Conservation (phyloP, 2,329 filamentous ascomycete species). For the Teratosphaeria zuluensis region DNA sequence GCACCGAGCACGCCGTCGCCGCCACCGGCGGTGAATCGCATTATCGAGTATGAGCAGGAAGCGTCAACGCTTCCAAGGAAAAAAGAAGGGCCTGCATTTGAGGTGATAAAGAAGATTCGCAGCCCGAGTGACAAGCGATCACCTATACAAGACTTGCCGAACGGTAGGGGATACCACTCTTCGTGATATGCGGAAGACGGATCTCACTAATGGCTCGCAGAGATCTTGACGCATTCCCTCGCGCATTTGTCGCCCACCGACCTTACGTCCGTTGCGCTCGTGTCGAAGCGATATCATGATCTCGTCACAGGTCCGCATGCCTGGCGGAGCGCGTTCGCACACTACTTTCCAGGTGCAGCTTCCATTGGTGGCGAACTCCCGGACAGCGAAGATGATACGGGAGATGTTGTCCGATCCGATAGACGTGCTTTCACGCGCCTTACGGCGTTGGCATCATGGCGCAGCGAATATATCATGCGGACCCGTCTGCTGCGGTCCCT, state of each 20-base stretch:
- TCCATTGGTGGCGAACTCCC: conserved; percentile 33
- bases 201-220: conserved; percentile 38
- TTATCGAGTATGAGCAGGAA: conserved; percentile 46
- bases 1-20: conserved; percentile 15
- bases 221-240: conserved; percentile 82
- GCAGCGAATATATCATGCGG: conserved; percentile 86
- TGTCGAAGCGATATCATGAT: conserved; percentile 77
- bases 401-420: conserved; percentile 57
- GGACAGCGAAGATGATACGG: conserved; percentile 37
- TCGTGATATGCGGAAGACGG: neutral
- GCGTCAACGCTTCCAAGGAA: conserved; percentile 28
- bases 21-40: conserved; percentile 37
- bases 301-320: conserved; percentile 86
- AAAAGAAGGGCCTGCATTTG: conserved; percentile 40
- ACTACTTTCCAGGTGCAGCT: conserved; percentile 74
- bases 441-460: conserved; percentile 79
- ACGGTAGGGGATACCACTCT: conserved; percentile 52
- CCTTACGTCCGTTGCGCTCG: conserved; percentile 69
- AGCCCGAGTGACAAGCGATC: conserved; percentile 36
- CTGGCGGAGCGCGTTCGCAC: conserved; percentile 86
- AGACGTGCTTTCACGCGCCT: conserved; percentile 73
- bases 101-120: conserved; percentile 40
- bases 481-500: conserved; percentile 76
- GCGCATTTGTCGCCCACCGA: conserved; percentile 83
- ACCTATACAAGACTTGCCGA: conserved; percentile 58